A percentile compares a stretch with the other conserved stretches of the same genome.
phyloP scores from a whole-genome alignment of 805 yeast species.

The Yamadazyma sp. region DNA sequence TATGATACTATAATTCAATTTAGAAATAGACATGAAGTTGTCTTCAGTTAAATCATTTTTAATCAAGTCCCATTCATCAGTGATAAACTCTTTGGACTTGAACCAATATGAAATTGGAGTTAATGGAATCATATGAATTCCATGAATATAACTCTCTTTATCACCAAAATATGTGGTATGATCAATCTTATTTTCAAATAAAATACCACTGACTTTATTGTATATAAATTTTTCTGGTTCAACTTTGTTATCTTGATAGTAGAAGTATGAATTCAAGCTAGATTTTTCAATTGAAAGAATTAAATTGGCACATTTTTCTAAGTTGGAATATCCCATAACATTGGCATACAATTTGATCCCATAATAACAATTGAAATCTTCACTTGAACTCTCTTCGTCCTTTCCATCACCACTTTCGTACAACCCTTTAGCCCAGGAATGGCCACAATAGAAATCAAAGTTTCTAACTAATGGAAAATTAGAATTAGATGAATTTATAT shows the following conservation, averaged over 20 bases:
- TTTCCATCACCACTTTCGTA: constrained; percentile 68
- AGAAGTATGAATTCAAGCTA: constrained; percentile 52
- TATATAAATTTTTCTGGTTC: constrained; percentile 51
- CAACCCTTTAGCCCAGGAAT: constrained; percentile 73
- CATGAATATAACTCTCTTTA: constrained; percentile 60
- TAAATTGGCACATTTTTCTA: constrained; percentile 40
- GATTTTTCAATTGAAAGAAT: constrained; percentile 55
- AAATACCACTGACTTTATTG: constrained; percentile 67
- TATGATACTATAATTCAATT: constrained; percentile 67
- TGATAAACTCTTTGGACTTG: constrained; percentile 48
- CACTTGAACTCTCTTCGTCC: constrained; percentile 69
- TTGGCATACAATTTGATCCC: constrained; percentile 66
- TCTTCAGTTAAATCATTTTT: constrained; percentile 24
- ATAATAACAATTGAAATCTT: constrained; percentile 66
- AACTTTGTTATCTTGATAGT: constrained; percentile 49
- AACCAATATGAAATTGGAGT: constrained; percentile 61
- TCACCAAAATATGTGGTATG: constrained; percentile 72
- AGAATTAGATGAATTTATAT: constrained; percentile 50
- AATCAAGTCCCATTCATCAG: constrained; percentile 51
- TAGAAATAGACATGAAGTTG: constrained; percentile 64
- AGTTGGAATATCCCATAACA: constrained; percentile 51
- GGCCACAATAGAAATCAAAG: constrained; percentile 73
- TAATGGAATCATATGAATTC: constrained; percentile 72
- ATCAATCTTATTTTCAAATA: constrained; percentile 66
- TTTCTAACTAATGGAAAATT: constrained; percentile 65